These are phyloP conservation scores for Umbellularia californica DNA, from an alignment of 164 flowering plant species.

Conservation along the genomic window DNA sequence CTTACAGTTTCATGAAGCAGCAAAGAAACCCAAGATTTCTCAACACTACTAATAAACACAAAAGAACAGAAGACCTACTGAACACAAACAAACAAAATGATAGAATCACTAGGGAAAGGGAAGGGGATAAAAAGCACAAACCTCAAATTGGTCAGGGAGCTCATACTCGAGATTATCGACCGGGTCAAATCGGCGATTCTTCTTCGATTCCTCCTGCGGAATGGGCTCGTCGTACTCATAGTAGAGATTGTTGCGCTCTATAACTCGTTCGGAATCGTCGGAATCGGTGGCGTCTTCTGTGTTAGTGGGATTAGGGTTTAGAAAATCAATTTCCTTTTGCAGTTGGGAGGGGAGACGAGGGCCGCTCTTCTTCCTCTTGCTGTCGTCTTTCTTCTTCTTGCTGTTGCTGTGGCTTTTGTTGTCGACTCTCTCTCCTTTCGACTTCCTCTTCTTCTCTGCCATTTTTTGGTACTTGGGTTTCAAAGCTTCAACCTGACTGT, in stretches of 20 bases:
- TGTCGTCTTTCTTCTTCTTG: slow-evolving; percentile 8
- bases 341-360: slow-evolving; percentile 52
- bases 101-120: too few relatives aligned
- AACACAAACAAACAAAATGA: neutral
- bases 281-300: slow-evolving; percentile 24
- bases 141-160: slow-evolving; percentile 76
- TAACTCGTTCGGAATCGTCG: slow-evolving; percentile 19
- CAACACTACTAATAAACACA: too few relatives aligned
- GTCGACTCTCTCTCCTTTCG: neutral
- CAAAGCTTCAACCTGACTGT: too few relatives aligned
- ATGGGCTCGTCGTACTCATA: slow-evolving; percentile 64
- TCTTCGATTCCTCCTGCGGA: slow-evolving; percentile 73
- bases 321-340: slow-evolving; percentile 31
- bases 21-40: too few relatives aligned
- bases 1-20: too few relatives aligned
- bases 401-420: neutral
- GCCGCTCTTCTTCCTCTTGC: slow-evolving; percentile 29
- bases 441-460: slow-evolving; percentile 2
- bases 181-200: slow-evolving; percentile 67
- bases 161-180: slow-evolving; percentile 75
- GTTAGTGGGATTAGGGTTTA: slow-evolving; percentile 15
- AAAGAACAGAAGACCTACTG: too few relatives aligned
- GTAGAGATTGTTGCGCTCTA: slow-evolving; percentile 35
- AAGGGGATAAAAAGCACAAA: slow-evolving; percentile 7
- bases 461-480: neutral